Conservation (phyloP, 495 filamentous ascomycete species). For the Trichoderma gamsii region DNA sequence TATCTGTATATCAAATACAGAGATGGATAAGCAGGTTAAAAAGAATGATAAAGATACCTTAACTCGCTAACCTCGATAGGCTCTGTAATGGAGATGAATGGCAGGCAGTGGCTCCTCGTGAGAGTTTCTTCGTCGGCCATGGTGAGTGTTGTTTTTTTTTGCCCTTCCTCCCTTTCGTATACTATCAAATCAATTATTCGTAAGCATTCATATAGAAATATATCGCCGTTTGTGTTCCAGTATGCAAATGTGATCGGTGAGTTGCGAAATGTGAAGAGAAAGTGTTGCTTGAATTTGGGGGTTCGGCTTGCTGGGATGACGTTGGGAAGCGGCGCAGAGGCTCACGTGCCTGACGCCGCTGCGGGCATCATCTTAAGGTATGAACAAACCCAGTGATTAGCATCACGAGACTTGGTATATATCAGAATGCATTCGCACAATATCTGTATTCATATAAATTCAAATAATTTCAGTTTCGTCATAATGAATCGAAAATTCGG, state of each 20-base stretch:
- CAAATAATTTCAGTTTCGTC: too few species aligned
- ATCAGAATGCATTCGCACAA: too few species aligned
- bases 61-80: constrained; percentile 17
- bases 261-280: neutral
- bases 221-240: neutral
- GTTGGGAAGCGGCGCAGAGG: neutral
- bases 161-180: too few species aligned
- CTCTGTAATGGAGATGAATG: neutral
- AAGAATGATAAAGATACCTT: neutral
- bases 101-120: constrained; percentile 7
- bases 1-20: neutral
- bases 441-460: too few species aligned
- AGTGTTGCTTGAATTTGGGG: neutral
- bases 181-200: too few species aligned
- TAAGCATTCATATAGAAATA: too few species aligned
- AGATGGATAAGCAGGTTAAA: neutral
- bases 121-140: constrained; percentile 16
- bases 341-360: neutral
- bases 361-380: neutral
- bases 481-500: too few species aligned
- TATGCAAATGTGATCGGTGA: neutral
- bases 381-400: neutral
- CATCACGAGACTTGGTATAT: neutral
- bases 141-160: neutral
- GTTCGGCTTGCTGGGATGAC: neutral